A percentile compares a stretch with the other conserved stretches of the same genome.
Conservation (phyloP, 495 filamentous ascomycete genomes). For the Rhizodiscina lignyota region DNA sequence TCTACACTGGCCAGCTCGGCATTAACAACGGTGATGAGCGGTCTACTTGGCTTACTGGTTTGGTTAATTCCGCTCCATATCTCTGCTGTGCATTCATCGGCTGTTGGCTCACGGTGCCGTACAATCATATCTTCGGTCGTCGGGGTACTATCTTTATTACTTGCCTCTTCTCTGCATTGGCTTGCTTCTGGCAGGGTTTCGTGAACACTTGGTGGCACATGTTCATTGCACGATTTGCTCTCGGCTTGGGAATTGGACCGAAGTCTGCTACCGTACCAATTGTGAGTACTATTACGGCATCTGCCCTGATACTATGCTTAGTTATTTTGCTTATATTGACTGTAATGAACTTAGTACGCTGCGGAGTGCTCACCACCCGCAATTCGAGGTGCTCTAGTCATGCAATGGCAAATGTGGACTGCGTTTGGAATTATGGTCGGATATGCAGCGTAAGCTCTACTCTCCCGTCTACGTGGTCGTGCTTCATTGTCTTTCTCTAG, state of each 20-base stretch:
- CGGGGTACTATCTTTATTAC: conserved; percentile 73
- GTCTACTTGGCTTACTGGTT: conserved; percentile 45
- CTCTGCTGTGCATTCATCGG: conserved; percentile 60
- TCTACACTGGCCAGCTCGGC: conserved; percentile 50
- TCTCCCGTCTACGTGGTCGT: no score
- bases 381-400: conserved; percentile 60
- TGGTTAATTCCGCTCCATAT: conserved; percentile 50
- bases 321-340: no score
- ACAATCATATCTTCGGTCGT: conserved; percentile 65
- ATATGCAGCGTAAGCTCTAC: conserved; percentile 47
- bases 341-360: no score
- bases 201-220: conserved; percentile 56
- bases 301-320: no score
- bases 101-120: conserved; percentile 70
- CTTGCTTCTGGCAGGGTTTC: conserved; percentile 66
- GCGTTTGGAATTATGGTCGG: conserved; percentile 74
- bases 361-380: conserved; percentile 57
- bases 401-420: conserved; percentile 65
- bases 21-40: conserved; percentile 27
- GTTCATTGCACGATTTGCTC: conserved; percentile 18
- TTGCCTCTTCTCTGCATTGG: conserved; percentile 44
- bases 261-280: conserved; percentile 67
- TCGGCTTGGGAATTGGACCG: conserved; percentile 55
- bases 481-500: no score
- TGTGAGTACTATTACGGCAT: no score